Conservation (phyloP, 83 land plant genomes). For the Picea engelmannii region DNA sequence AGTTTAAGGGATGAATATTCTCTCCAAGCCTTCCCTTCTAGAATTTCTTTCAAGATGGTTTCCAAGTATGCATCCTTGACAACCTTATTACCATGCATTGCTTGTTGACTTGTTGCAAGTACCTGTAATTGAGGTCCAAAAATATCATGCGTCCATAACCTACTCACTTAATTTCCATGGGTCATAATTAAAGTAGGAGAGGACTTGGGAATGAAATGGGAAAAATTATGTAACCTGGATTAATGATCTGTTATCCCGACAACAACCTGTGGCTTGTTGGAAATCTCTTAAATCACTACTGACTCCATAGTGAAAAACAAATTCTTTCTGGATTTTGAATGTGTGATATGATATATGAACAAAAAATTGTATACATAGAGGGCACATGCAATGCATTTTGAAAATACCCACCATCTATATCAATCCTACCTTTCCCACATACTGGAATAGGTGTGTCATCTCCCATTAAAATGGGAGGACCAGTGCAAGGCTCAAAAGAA, state of each 20-base stretch:
- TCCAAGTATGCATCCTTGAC: background rate
- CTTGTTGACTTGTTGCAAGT: background rate
- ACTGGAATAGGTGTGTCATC: no score
- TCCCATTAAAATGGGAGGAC: no score
- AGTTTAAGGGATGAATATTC: no score
- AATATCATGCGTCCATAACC: background rate
- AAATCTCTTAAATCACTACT: background rate
- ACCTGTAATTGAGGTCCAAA: background rate
- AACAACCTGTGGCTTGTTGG: background rate
- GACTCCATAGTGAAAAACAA: background rate
- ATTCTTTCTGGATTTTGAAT: background rate
- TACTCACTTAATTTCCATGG: background rate
- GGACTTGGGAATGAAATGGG: background rate
- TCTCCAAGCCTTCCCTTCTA: background rate
- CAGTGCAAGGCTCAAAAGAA: no score
- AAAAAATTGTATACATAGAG: background rate
- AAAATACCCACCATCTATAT: no score
- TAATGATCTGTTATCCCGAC: background rate
- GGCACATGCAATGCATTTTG: background rate
- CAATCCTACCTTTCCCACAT: no score
- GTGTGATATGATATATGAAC: background rate
- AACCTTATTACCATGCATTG: background rate
- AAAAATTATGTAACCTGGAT: background rate
- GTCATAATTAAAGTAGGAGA: background rate
- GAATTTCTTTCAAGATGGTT: background rate